These are phyloP conservation scores for Alternaria viburni DNA, from an alignment of 2,329 filamentous ascomycete species.

Conservation along the genomic window DNA sequence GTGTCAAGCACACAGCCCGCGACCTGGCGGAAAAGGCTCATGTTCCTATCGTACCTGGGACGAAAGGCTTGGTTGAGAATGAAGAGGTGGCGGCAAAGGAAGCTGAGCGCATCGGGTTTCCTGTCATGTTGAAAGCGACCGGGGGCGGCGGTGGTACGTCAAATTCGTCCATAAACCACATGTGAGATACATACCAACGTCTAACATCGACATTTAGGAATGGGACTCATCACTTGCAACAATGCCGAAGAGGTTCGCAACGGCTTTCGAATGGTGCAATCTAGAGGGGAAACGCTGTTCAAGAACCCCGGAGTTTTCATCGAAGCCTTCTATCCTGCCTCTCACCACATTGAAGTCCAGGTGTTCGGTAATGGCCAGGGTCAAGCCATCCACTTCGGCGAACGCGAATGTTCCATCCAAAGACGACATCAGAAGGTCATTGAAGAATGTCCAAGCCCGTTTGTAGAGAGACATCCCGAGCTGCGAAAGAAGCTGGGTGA, in stretches of 20 bases:
- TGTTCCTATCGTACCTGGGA: slow-evolving; percentile 63
- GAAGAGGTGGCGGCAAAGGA: slow-evolving; percentile 11
- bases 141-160: slow-evolving; percentile 61
- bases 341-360: slow-evolving; percentile 82
- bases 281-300: slow-evolving; percentile 52
- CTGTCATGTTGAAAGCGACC: slow-evolving; percentile 65
- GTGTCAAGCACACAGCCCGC: slow-evolving; percentile 65
- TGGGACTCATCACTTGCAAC: slow-evolving; percentile 53
- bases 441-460: slow-evolving; percentile 85
- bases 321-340: slow-evolving; percentile 47
- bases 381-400: slow-evolving; percentile 81
- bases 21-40: slow-evolving; percentile 59
- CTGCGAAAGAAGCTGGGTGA: slow-evolving; percentile 68
- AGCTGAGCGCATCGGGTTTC: slow-evolving; percentile 60
- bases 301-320: slow-evolving; percentile 52
- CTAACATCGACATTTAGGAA: slow-evolving; percentile 4
- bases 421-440: slow-evolving; percentile 88
- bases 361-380: slow-evolving; percentile 85
- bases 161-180: background rate
- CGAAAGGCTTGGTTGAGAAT: slow-evolving; percentile 56
- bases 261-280: slow-evolving; percentile 56
- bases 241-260: slow-evolving; percentile 45
- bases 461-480: slow-evolving; percentile 57
- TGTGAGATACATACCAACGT: background rate
- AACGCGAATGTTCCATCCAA: slow-evolving; percentile 88